These are phyloP conservation scores for Tausonia pullulans DNA, from an alignment of 1,284 basidiomycete genomes.

Conservation along the genomic window DNA sequence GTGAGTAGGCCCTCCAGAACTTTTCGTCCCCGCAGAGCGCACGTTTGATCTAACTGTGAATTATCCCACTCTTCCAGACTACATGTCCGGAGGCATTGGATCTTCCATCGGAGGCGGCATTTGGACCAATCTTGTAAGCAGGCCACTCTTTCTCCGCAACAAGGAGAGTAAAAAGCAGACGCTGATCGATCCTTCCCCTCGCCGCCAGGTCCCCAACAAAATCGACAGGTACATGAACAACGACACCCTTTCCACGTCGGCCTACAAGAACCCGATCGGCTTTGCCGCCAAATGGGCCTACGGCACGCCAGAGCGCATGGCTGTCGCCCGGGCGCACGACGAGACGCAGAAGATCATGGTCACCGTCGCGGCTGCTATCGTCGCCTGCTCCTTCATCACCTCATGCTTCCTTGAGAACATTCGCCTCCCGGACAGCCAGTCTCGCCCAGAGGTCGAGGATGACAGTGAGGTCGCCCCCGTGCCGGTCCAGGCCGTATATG, in stretches of 20 bases:
- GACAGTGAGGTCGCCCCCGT: neutral
- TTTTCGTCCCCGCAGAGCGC: conserved; percentile 26
- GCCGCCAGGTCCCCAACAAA: conserved; percentile 22
- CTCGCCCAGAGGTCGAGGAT: conserved; percentile 21
- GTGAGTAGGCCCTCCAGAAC: conserved; percentile 29
- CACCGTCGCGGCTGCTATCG: neutral
- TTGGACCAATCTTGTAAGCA: neutral
- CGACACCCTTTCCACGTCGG: conserved; percentile 21
- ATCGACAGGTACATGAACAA: conserved; percentile 25
- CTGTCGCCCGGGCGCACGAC: conserved; percentile 29
- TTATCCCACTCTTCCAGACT: conserved; percentile 20
- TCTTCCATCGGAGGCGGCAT: conserved; percentile 30
- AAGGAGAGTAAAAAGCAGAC: neutral
- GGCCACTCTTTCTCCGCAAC: conserved; percentile 16
- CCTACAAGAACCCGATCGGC: conserved; percentile 28
- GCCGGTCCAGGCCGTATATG: too few species aligned
- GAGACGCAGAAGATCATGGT: conserved; percentile 25
- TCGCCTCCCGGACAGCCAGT: conserved; percentile 26
- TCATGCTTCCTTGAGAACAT: conserved; percentile 24
- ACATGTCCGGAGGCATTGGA: conserved; percentile 32
- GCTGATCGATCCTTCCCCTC: too few species aligned
- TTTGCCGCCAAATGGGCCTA: conserved; percentile 23
- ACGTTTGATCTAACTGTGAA: neutral
- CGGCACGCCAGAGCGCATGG: conserved; percentile 25
- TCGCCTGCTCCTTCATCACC: neutral